A percentile compares a stretch with the other conserved stretches of the same genome.
These are phyloP conservation scores for Melastoma malabathricum DNA, from an alignment of 345 rosid species.

Conservation along the genomic window DNA sequence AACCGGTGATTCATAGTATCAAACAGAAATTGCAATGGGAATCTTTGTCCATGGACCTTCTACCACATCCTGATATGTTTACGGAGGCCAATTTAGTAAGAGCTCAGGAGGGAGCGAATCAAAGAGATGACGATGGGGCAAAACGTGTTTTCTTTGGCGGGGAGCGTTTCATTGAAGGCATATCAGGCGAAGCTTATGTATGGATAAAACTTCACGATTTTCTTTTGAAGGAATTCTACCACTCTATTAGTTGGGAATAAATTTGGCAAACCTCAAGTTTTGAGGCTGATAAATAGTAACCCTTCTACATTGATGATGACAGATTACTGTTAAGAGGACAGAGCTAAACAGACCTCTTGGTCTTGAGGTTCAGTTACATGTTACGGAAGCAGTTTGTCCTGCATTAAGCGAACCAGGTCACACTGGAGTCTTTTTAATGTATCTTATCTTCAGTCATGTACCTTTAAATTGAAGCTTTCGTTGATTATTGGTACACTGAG, in stretches of 20 bases:
- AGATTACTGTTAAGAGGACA: slow-evolving; percentile 96
- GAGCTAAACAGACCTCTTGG: slow-evolving; percentile 84
- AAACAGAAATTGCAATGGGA: slow-evolving; percentile 97
- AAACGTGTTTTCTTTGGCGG: slow-evolving; percentile 99
- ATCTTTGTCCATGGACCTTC: slow-evolving; percentile 88
- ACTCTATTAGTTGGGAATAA: no score
- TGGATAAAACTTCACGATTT: slow-evolving; percentile 7
- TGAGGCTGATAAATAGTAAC: slow-evolving; percentile 1
- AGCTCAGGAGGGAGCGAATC: slow-evolving; percentile 40
- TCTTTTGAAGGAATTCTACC: no score
- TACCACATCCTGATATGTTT: slow-evolving; percentile 99
- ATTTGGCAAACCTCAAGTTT: no score
- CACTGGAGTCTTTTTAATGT: background rate
- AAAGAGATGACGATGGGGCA: slow-evolving; percentile 97
- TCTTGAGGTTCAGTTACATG: slow-evolving; percentile 93
- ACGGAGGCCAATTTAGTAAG: slow-evolving; percentile 74
- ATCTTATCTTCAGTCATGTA: background rate
- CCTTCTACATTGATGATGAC: slow-evolving; percentile 14
- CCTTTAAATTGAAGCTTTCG: background rate
- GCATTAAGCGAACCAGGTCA: slow-evolving; percentile 98
- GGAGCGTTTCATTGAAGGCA: slow-evolving; percentile 92
- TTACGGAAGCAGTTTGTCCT: slow-evolving; percentile 94
- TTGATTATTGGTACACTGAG: background rate
- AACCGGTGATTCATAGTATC: slow-evolving; percentile 19
- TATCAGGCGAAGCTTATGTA: slow-evolving; percentile 95